These are phyloP conservation scores for Neopestalotiopsis sp. DNA, from an alignment of 2,329 filamentous ascomycete genomes.

Conservation along the genomic window DNA sequence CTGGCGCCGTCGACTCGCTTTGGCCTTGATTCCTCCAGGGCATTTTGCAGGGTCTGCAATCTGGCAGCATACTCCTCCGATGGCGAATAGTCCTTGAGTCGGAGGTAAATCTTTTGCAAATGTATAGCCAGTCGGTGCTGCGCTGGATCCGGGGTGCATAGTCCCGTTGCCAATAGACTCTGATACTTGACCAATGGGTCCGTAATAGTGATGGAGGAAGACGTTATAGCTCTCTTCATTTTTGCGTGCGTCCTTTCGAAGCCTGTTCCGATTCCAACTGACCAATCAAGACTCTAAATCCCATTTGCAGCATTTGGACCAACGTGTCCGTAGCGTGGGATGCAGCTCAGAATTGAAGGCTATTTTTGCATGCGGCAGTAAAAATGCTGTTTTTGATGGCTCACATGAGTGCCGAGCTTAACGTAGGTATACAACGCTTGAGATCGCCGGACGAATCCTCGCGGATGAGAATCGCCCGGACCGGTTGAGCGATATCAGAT, in stretches of 20 bases:
- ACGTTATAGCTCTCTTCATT: slow-evolving; percentile 43
- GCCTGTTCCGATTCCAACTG: not conserved
- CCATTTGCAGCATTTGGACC: not conserved
- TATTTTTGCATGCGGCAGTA: not conserved
- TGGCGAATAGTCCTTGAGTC: slow-evolving; percentile 80
- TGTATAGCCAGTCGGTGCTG: slow-evolving; percentile 78
- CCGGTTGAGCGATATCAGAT: not conserved
- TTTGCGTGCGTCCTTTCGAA: slow-evolving; percentile 12
- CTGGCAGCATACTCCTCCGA: slow-evolving; percentile 70
- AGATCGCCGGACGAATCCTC: not conserved
- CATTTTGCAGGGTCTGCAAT: slow-evolving; percentile 62
- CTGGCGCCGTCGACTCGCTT: slow-evolving; percentile 36
- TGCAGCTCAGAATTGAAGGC: not conserved
- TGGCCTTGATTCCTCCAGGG: slow-evolving; percentile 41
- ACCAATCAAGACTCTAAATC: not conserved
- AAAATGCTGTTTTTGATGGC: not conserved
- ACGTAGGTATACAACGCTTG: not conserved
- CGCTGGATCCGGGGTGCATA: slow-evolving; percentile 71
- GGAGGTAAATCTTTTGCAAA: slow-evolving; percentile 76
- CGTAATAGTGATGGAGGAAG: slow-evolving; percentile 62
- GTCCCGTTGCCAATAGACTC: slow-evolving; percentile 68
- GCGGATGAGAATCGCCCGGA: not conserved
- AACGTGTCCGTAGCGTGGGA: not conserved
- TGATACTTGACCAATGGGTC: slow-evolving; percentile 81
- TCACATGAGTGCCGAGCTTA: not conserved